Base-by-base conservation (phyloP, 805 yeast genomes). In the Lipomyces mesembrius region DNA sequence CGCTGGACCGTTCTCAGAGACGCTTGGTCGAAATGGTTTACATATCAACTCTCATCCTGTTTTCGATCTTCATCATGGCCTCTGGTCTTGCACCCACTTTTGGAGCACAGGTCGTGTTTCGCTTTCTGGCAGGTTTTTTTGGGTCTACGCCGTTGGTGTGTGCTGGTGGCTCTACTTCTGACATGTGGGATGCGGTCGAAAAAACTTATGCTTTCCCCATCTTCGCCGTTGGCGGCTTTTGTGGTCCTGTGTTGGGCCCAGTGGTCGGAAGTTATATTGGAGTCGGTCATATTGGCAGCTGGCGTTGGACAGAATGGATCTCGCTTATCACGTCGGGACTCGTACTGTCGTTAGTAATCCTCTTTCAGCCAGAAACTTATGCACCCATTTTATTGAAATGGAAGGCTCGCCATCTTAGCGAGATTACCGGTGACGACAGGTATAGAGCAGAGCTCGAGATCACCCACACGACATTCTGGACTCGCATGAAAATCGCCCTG, bases 131-230 rank as follows among this genome's bases (percentile, higher is more conserved):
- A 27, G 97, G 97, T 0, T 82, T 88, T 43, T 83, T 89, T 61
- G 90, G 93, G 1, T 88, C 94, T 1, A 96, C 96, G 2, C 92
- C 96, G 0, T 81, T 92, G 75, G 89, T 96, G 3, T 85, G 90
- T 72, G 96, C 92, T n/a, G 94, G 94, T 66, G 96, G 96, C 70
- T 85, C 94, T n/a, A 85, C 90, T 70, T 81, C 87, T 66, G 96
- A 91, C 79, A 78, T 91, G 57, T 90, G 92, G 83, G 60, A 63
- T 34, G 65, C 73, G 20, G 20, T 62, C 53, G 71, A 59, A 35
- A 64, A 67, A 22, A 65, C 72, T 4, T 70, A 56, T 25, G 69
- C 63, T 20, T 66, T 70, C 39, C 72, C 72, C 8, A 27, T 69
- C 37, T 74, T 66, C 56, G 67, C 69, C 25, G 60, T 69, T 54